phyloP scores from a whole-genome alignment of 768 basidiomycete species.

The Suillus cothurnatus region DNA sequence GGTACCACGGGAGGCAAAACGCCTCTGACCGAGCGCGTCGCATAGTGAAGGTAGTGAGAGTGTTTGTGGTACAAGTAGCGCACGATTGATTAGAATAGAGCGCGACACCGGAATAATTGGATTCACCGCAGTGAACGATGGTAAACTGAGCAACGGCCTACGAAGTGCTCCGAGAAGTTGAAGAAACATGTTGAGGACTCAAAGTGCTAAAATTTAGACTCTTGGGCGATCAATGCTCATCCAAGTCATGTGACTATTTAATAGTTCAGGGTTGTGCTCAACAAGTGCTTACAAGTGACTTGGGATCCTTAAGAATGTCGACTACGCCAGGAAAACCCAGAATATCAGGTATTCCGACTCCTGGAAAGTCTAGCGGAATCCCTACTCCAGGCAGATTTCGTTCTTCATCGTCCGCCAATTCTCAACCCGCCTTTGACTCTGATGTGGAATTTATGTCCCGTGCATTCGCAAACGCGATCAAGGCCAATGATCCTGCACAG shows the following conservation, averaged over 20 bases:
- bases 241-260: conserved; percentile 8
- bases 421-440: conserved; percentile 33
- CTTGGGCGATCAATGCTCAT: background rate
- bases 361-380: conserved; percentile 51
- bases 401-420: conserved; percentile 57
- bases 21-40: conserved; percentile 22
- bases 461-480: conserved; percentile 81
- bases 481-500: conserved; percentile 75
- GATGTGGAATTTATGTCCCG: conserved; percentile 64
- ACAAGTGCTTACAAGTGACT: background rate
- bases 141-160: background rate
- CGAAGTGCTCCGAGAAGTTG: conserved; percentile 1
- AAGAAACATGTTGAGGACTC: conserved; percentile 1
- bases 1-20: conserved; percentile 73
- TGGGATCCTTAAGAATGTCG: conserved; percentile 32
- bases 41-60: conserved; percentile 7
- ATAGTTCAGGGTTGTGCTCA: conserved; percentile 1
- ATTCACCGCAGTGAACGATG: background rate
- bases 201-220: background rate
- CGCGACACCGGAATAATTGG: background rate
- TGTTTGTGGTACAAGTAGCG: conserved; percentile 10
- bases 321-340: conserved; percentile 47
- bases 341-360: conserved; percentile 47
- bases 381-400: conserved; percentile 75
- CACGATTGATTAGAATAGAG: conserved; percentile 17